Percentiles rank a stretch among this genome's conserved stretches.
Evolutionary conservation across 768 basidiomycete species (phyloP).

Genomic region (Mrakia blollopis): DNA sequence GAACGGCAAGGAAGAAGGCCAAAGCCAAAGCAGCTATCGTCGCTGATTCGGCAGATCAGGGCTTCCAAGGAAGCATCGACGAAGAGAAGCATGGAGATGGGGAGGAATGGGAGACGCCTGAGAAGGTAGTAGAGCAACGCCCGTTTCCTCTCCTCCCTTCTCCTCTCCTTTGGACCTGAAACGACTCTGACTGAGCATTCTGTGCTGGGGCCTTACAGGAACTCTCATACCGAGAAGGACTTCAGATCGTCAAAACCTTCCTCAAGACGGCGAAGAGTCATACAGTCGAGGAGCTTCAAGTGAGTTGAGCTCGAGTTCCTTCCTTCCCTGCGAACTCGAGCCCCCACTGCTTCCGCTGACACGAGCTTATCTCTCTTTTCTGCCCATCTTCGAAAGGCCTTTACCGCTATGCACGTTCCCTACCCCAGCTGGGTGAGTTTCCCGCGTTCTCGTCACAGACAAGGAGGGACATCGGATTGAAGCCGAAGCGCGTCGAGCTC

Average conservation of each 20-base stretch:
- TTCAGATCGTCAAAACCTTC: slow-evolving; percentile 15
- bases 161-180: too few relatives aligned
- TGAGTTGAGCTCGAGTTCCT: neutral
- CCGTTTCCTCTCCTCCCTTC: neutral
- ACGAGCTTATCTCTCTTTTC: neutral
- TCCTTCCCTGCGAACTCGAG: neutral
- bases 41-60: neutral
- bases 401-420: slow-evolving; percentile 30
- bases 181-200: neutral
- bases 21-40: neutral
- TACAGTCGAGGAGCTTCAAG: slow-evolving; percentile 30
- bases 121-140: neutral
- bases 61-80: neutral
- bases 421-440: slow-evolving; percentile 10
- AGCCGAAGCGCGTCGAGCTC: neutral
- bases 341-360: too few relatives aligned
- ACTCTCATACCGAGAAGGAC: slow-evolving; percentile 8
- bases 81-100: too few relatives aligned
- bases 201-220: neutral
- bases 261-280: slow-evolving; percentile 13
- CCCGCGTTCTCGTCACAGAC: neutral
- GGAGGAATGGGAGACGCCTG: neutral
- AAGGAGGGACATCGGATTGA: neutral
- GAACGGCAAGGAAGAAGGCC: neutral
- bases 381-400: neutral